Base-by-base conservation (phyloP, 2,329 filamentous ascomycete genomes). In the Fusarium xyrophilum region DNA sequence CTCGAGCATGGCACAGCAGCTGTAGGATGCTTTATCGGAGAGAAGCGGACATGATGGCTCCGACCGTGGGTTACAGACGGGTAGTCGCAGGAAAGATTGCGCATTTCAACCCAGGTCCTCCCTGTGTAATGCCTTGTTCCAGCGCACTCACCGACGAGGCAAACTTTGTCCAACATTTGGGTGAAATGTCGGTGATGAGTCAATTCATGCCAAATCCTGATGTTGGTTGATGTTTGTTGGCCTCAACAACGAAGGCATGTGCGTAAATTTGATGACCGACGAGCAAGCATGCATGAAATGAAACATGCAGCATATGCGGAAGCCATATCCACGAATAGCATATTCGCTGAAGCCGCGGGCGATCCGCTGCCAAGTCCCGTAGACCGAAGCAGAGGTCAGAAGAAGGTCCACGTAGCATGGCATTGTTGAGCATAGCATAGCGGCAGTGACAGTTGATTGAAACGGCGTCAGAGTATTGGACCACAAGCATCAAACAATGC, bases 371-470 rank as follows among this genome's bases (percentile, higher is more conserved):
- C 56, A 25, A 43, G 30, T 52, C 17, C 47, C 7, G 38, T 28
- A 40, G 25, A 32, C 28, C 30, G 42, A 40, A 60, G 60, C 44
- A 61, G 43, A 66, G 61, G 48, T 28, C 62, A 19, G 50, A 50
- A 50, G 62, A n/a, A 56, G 62, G 46, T 44, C 66, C 62, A 64
- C 66, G 66, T 67, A 63, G 61, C 40, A 43, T 50, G 27, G 33
- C 36, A 44, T 55, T 50, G 30, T 27, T 50, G 32, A 63, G 42
- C 42, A 63, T 53, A 43, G 32, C 35, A 33, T 42, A 36, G 23
- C 32, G 48, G 28, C 35, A 36, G 33, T 42, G n/a, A 19, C 35
- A 23, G 39, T 54, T 51, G 36, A 32, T 58, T 27, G 57, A 39
- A 60, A 47, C 52, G 25, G 35, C 40, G 44, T 55, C 43, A 61